Conservation (phyloP, 1,284 basidiomycete genomes). For the Tilletia caries region DNA sequence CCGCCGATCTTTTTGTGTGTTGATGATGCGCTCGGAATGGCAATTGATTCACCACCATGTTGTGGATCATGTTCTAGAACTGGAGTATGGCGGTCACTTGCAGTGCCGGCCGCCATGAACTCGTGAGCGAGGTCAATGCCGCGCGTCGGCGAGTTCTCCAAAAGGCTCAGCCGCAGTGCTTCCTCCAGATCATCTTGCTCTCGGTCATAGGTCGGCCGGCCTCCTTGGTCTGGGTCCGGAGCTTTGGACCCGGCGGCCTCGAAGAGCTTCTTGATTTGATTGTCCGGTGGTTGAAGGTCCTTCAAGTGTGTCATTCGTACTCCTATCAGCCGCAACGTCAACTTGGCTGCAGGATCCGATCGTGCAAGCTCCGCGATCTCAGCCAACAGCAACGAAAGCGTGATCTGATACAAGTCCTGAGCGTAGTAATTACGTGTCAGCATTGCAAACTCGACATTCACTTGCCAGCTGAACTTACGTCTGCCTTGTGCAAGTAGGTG, state of each 20-base stretch:
- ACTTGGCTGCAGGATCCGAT: constrained; percentile 8
- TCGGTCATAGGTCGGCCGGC: neutral
- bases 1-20: too few species aligned
- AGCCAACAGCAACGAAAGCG: constrained; percentile 27
- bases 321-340: constrained; percentile 43
- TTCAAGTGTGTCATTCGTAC: constrained; percentile 38
- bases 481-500: constrained; percentile 24
- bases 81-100: neutral
- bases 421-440: too few species aligned
- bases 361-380: constrained; percentile 29
- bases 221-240: neutral
- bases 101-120: neutral
- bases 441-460: too few species aligned
- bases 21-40: too few species aligned
- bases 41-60: too few species aligned
- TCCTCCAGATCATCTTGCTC: constrained; percentile 3
- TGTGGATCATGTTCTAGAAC: too few species aligned
- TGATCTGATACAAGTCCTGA: constrained; percentile 33
- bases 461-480: constrained; percentile 22
- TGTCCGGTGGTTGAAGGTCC: constrained; percentile 28
- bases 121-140: too few species aligned
- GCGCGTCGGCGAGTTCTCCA: neutral
- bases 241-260: neutral
- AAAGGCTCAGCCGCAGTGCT: neutral
- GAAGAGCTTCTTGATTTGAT: constrained; percentile 12